Evolutionary conservation across 257 asterid genomes (phyloP).

Genomic region (Nicotiana knightiana): DNA sequence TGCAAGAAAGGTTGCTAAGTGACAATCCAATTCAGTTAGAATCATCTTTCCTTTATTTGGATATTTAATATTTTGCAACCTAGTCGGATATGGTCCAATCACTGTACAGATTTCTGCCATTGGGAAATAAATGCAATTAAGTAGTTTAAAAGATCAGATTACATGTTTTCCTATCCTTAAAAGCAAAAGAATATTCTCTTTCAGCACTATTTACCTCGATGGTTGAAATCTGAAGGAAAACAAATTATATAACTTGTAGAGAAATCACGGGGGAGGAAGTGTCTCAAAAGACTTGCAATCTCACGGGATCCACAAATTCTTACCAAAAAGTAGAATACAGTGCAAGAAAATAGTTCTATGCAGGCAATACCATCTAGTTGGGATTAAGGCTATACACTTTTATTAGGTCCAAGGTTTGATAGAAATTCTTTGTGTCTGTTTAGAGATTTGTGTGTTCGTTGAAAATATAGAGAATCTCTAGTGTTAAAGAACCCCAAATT

Average conservation of each 20-base stretch:
- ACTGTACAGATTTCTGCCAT: background rate
- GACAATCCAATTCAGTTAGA: background rate
- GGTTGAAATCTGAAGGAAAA: background rate
- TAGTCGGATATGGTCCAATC: background rate
- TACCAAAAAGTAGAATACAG: background rate
- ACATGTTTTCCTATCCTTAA: background rate
- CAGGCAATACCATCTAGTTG: background rate
- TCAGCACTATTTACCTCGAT: background rate
- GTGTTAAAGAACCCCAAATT: background rate
- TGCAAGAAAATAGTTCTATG: background rate
- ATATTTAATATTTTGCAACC: background rate
- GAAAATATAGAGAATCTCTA: background rate
- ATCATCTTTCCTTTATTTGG: background rate
- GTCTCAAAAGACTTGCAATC: background rate
- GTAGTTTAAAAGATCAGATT: too few species aligned
- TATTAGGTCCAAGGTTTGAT: background rate
- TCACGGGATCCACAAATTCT: background rate
- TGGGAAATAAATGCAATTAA: background rate
- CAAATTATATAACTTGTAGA: background rate
- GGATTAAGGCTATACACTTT: background rate
- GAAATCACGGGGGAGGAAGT: background rate
- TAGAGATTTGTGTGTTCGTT: background rate
- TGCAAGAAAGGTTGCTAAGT: background rate
- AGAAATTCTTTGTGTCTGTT: background rate
- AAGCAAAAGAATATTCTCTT: background rate